Percentiles rank a stretch among this genome's conserved stretches.
Conservation (phyloP, 108 stramenopile species). For the Skeletonema tropicum region DNA sequence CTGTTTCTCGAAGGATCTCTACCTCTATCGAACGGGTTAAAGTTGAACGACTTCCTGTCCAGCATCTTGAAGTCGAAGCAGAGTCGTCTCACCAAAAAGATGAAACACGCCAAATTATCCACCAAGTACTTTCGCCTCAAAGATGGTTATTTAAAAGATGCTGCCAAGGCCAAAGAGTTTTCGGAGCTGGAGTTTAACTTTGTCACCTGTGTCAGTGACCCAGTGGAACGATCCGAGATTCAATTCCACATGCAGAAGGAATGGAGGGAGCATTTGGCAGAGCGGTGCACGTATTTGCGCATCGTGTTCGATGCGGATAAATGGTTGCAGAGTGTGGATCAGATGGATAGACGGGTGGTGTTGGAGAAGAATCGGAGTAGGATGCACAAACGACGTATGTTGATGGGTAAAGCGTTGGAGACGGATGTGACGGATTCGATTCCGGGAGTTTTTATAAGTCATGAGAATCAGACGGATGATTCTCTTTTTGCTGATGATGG, state of each 20-base stretch:
- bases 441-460: constrained; percentile 82
- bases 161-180: constrained; percentile 60
- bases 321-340: constrained; percentile 80
- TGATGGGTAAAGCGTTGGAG: constrained; percentile 85
- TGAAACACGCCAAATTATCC: constrained; percentile 89
- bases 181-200: constrained; percentile 72
- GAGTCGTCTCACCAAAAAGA: constrained; percentile 90
- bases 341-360: constrained; percentile 75
- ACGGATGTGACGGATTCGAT: constrained; percentile 57
- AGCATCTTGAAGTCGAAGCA: constrained; percentile 90
- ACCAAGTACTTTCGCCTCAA: constrained; percentile 60
- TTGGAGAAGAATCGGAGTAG: constrained; percentile 73
- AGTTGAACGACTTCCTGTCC: constrained; percentile 86
- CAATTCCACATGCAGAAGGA: constrained; percentile 87
- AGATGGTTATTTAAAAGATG: constrained; percentile 51
- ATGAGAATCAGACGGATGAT: constrained; percentile 2
- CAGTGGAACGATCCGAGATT: constrained; percentile 78
- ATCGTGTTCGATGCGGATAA: constrained; percentile 68
- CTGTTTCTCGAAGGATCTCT: constrained; percentile 72
- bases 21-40: constrained; percentile 73
- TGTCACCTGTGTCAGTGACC: constrained; percentile 60
- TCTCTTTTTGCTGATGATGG: background rate
- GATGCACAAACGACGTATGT: constrained; percentile 67
- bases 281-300: constrained; percentile 57
- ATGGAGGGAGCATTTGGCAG: constrained; percentile 86